Percentiles rank a stretch among this genome's conserved stretches.
phyloP scores from a whole-genome alignment of 305 asterid species.

The Solanum hybrid region DNA sequence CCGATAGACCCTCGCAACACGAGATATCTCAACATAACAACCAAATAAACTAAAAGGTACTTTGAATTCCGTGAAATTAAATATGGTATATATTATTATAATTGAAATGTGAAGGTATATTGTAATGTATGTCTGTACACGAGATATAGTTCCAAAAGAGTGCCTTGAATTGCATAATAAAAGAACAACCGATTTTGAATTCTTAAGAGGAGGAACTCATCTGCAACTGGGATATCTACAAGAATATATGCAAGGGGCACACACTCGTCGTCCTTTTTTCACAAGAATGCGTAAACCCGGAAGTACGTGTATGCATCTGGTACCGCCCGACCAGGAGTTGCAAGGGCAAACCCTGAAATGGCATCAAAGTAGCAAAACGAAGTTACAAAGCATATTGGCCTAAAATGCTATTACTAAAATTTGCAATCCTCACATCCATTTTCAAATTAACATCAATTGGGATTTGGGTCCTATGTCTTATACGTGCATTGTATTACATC shows the following conservation, averaged over 20 bases:
- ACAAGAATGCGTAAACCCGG: conserved; percentile 23
- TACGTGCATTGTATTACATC: background rate
- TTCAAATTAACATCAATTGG: background rate
- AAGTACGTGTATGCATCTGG: conserved; percentile 1
- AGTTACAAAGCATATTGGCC: background rate
- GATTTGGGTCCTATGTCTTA: background rate
- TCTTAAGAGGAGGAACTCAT: conserved; percentile 87
- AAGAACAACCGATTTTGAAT: conserved; percentile 22
- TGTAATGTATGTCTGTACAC: conserved; percentile 6
- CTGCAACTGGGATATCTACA: conserved; percentile 74
- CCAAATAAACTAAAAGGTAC: background rate
- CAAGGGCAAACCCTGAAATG: conserved; percentile 17
- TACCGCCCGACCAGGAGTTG: background rate
- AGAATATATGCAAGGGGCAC: conserved; percentile 31
- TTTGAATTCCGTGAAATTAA: background rate
- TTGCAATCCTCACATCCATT: background rate
- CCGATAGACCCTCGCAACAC: background rate
- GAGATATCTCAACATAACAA: background rate
- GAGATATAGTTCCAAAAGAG: background rate
- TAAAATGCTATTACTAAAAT: background rate
- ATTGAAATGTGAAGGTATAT: conserved; percentile 1
- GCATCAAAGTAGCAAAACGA: background rate
- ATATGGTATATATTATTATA: background rate
- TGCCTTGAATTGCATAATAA: background rate
- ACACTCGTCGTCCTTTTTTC: conserved; percentile 19